A percentile compares a stretch with the other conserved stretches of the same genome.
Conservation (phyloP, 73 alveolate genomes). For the Paramecium tetraurelia region DNA sequence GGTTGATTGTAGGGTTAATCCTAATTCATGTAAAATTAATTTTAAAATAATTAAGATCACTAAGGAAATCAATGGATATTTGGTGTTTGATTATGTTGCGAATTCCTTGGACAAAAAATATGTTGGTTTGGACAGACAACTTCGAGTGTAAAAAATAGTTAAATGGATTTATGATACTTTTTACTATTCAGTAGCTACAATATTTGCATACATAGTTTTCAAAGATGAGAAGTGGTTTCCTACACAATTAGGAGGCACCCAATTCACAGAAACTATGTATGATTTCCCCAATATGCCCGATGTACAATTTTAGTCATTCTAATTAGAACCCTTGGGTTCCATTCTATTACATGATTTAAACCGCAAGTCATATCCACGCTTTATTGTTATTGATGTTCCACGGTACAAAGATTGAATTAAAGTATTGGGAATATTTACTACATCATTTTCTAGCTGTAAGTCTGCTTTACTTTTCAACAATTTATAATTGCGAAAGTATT, state of each 20-base stretch:
- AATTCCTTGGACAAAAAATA: slow-evolving; percentile 23
- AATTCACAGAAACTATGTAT: neutral
- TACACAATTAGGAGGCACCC: neutral
- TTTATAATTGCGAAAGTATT: slow-evolving; percentile 11
- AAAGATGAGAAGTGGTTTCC: slow-evolving; percentile 40
- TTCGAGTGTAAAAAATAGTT: slow-evolving; percentile 33
- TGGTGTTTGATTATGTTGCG: neutral
- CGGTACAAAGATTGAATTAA: slow-evolving; percentile 42
- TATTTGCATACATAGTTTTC: neutral
- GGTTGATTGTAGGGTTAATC: neutral
- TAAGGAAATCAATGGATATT: neutral
- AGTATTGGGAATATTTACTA: slow-evolving; percentile 57
- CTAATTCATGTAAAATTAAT: neutral
- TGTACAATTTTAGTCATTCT: neutral
- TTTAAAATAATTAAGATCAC: neutral
- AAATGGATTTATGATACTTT: slow-evolving; percentile 54
- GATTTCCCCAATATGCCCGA: neutral
- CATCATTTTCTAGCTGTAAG: slow-evolving; percentile 52
- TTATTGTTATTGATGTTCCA: neutral
- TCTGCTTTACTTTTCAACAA: slow-evolving; percentile 46
- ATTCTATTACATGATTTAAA: neutral
- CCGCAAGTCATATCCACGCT: slow-evolving; percentile 3
- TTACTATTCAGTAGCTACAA: slow-evolving; percentile 47
- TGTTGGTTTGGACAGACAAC: slow-evolving; percentile 3
- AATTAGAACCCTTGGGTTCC: neutral